Conservation (phyloP, 2,329 filamentous ascomycete species). For the Ascochyta fabae region DNA sequence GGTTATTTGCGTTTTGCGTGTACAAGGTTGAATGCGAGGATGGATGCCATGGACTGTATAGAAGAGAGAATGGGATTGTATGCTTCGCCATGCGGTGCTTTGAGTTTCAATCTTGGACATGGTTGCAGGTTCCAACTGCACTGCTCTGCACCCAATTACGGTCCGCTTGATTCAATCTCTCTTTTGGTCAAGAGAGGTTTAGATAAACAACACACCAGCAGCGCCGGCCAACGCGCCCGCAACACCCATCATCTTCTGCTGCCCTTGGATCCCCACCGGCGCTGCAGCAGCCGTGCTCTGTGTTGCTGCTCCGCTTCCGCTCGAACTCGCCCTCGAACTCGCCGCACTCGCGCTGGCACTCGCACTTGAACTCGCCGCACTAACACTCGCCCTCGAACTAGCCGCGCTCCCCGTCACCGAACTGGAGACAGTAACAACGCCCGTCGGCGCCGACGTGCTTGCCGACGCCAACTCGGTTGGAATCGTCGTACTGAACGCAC, state of each 20-base stretch:
- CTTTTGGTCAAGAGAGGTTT: neutral
- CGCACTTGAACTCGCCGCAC: slow-evolving; percentile 4
- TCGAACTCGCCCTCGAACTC: neutral
- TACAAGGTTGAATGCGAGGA: too few species aligned
- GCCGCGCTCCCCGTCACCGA: neutral
- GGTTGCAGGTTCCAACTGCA: too few species aligned
- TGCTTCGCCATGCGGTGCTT: too few species aligned
- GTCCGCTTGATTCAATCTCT: too few species aligned
- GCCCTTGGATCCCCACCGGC: neutral
- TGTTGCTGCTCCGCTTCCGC: neutral
- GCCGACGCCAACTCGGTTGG: neutral
- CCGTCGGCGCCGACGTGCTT: neutral
- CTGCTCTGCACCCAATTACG: too few species aligned
- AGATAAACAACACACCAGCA: slow-evolving; percentile 27
- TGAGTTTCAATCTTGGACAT: too few species aligned
- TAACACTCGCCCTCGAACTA: slow-evolving; percentile 2
- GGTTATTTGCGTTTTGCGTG: too few species aligned
- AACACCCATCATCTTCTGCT: slow-evolving; percentile 23
- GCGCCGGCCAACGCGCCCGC: slow-evolving; percentile 26
- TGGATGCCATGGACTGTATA: too few species aligned
- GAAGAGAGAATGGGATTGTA: too few species aligned
- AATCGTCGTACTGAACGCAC: slow-evolving; percentile 4
- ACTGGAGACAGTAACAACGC: neutral
- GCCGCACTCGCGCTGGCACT: slow-evolving; percentile 3
- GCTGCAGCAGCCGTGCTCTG: slow-evolving; percentile 17